Percentiles rank a stretch among this genome's conserved stretches.
Evolutionary conservation across 371 early-diverging fungal species (phyloP).

Genomic region (Mucor piriformis): DNA sequence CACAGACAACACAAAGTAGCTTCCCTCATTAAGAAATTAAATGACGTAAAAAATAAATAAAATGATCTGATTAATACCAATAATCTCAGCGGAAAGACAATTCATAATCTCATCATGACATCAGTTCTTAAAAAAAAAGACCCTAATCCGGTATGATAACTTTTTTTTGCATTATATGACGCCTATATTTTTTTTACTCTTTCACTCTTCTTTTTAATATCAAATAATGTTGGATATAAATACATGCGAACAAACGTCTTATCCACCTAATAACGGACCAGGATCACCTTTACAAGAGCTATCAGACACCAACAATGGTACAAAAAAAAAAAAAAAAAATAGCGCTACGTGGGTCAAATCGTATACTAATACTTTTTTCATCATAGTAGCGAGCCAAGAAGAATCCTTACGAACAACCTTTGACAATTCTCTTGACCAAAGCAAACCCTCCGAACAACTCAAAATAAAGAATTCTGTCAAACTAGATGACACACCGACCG

Average conservation of each 20-base stretch:
- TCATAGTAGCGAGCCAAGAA: too few relatives aligned
- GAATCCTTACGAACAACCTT: too few relatives aligned
- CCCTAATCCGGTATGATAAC: not conserved
- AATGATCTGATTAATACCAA: not conserved
- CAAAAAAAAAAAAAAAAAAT: too few relatives aligned
- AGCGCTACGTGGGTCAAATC: too few relatives aligned
- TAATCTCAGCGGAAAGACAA: not conserved
- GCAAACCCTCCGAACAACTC: not conserved
- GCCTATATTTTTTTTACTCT: not conserved
- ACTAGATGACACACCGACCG: slow-evolving; percentile 19
- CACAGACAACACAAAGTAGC: slow-evolving; percentile 15
- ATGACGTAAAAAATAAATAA: not conserved
- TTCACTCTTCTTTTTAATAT: not conserved
- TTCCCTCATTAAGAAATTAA: too few relatives aligned
- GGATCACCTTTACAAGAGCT: too few relatives aligned
- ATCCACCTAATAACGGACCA: too few relatives aligned
- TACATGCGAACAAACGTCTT: too few relatives aligned
- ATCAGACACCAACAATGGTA: too few relatives aligned
- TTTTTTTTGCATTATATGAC: not conserved
- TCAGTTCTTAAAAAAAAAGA: slow-evolving; percentile 4
- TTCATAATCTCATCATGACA: slow-evolving; percentile 5
- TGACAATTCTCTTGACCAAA: too few relatives aligned
- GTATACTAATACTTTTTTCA: too few relatives aligned
- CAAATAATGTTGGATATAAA: too few relatives aligned
- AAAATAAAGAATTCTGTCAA: slow-evolving; percentile 11